Evolutionary conservation across 805 yeast genomes (phyloP), one percentile per base, ranked within the genome.

Genomic region (Hanseniaspora meyeri): DNA sequence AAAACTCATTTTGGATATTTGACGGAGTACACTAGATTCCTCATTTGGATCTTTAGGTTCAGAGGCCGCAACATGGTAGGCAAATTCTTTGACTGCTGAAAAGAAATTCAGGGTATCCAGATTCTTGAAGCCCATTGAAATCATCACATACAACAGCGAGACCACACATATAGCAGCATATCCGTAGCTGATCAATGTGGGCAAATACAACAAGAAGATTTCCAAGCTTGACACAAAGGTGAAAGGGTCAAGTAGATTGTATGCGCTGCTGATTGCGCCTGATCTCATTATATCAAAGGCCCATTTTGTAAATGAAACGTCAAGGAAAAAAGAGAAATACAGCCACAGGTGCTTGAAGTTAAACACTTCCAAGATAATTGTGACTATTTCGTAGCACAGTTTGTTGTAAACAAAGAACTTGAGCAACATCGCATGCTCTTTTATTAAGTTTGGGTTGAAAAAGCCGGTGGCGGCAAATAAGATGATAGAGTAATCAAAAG

Each of bases 111-210:
- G 58, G 24, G 63, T 67, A 16, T 39, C 38, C 17, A 56, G 9
- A 8, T 42, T 49, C 32, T 36, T 43, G 55, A 60, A 59, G 61
- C 72, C 47, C 66, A 72, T 70, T n/a, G 80, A 40, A 20, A 29
- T 19, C 20, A 38, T 32, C 17, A 53, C 57, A 31, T 38, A 17
- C n/a, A 46, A 19, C 10, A 49, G 20, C 38, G 50, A 43, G 14
- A 49, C 4, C 11, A 48, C 11, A 16, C 49, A 20, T 10, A 48
- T 24, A 9, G 31, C 32, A 20, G 45, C 31, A 17, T 42, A 48
- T 34, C 38, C 38, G 16, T 54, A 48, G 29, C 56, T 52, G 14
- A 52, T 45, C 10, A 52, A 36, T 16, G 39, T 10, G 4, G 56
- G 50, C 20, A 45, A 7, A n/a, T 52, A 52, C 14, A 52, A 38